Evolutionary conservation across 1,284 basidiomycete genomes (phyloP).

Genomic region (Pseudozyma sp.): DNA sequence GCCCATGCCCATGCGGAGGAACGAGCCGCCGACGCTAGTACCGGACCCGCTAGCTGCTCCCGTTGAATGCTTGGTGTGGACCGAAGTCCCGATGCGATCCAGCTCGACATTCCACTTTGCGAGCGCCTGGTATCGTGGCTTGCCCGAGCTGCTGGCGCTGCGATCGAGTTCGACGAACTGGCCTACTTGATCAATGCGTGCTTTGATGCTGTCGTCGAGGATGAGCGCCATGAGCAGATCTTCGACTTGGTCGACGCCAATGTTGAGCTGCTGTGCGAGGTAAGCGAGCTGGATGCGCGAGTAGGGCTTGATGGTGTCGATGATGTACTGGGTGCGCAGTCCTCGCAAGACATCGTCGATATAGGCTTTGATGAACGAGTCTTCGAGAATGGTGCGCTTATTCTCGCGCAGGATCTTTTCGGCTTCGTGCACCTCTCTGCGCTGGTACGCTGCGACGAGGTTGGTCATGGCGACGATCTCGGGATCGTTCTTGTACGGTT

Average conservation of each 20-base stretch:
- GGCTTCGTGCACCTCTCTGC: constrained; percentile 92
- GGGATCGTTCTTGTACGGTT: constrained; percentile 97
- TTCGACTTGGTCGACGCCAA: constrained; percentile 87
- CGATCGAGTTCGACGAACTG: constrained; percentile 88
- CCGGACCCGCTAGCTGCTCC: constrained; percentile 38
- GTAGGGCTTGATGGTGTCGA: constrained; percentile 97
- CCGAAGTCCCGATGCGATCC: constrained; percentile 31
- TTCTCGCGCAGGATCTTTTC: constrained; percentile 95
- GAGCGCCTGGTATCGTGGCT: constrained; percentile 83
- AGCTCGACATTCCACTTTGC: constrained; percentile 80
- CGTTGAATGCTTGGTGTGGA: constrained; percentile 35
- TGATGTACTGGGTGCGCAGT: constrained; percentile 92
- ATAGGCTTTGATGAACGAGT: constrained; percentile 89
- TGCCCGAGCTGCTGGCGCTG: constrained; percentile 77
- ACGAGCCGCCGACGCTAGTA: constrained; percentile 21
- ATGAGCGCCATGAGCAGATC: constrained; percentile 92
- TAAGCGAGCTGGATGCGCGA: constrained; percentile 84
- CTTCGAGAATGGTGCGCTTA: constrained; percentile 91
- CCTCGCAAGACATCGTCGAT: constrained; percentile 94
- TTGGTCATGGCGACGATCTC: constrained; percentile 98
- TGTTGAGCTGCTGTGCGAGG: constrained; percentile 83
- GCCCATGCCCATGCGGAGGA: constrained; percentile 42
- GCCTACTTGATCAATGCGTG: constrained; percentile 93
- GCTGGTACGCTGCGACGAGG: constrained; percentile 94
- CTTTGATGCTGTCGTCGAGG: constrained; percentile 92